These are phyloP conservation scores for Magnolia officinalis DNA, from an alignment of 164 flowering plant genomes.

Conservation along the genomic window DNA sequence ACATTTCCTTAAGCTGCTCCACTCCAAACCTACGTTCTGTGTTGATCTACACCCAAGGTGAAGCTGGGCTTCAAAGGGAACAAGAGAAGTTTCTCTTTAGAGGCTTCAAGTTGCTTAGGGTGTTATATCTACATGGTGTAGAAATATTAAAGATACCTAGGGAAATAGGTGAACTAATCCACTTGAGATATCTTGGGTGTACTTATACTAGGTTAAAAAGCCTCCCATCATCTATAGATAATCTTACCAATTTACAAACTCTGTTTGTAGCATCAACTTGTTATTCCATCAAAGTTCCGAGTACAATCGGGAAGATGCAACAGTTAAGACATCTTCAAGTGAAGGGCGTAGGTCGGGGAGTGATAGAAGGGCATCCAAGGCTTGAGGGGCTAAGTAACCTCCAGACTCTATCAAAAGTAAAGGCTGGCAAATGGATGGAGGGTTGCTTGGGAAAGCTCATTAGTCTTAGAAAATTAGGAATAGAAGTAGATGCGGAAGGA, in stretches of 20 bases:
- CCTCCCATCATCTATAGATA: background rate
- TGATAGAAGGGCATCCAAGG: background rate
- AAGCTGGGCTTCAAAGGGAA: background rate
- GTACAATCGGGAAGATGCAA: background rate
- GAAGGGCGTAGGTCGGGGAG: background rate
- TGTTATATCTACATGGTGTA: background rate
- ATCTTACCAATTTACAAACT: background rate
- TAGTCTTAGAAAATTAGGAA: background rate
- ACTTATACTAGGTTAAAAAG: background rate
- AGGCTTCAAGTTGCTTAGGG: background rate
- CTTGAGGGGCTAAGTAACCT: background rate
- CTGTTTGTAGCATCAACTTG: background rate
- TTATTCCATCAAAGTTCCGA: background rate
- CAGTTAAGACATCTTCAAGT: background rate
- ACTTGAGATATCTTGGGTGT: background rate
- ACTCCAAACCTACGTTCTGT: background rate
- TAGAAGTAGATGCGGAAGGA: background rate
- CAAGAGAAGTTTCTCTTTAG: background rate
- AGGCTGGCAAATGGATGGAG: background rate
- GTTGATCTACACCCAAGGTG: background rate
- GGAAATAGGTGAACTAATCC: background rate
- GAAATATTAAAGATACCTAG: background rate
- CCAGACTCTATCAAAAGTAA: background rate
- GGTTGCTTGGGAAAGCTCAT: background rate
- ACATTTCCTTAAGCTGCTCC: background rate